These are phyloP conservation scores for Paxillus involutus DNA, from an alignment of 768 basidiomycete species.

Conservation along the genomic window DNA sequence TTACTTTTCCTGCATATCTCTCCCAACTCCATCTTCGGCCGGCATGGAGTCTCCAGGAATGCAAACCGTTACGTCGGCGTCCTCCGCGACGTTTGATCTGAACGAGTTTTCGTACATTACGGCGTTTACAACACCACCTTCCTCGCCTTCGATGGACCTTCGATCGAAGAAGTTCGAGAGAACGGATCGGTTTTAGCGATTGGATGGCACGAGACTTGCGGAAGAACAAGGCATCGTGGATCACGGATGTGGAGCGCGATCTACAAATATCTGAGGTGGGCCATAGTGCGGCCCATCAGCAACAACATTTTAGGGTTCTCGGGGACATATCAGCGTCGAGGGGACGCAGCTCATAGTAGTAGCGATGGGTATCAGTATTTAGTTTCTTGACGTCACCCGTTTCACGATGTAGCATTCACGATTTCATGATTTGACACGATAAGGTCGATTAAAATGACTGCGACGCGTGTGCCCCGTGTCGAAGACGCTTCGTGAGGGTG, in stretches of 20 bases:
- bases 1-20: conserved; percentile 11
- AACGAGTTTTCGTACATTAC: conserved; percentile 32
- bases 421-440: conserved; percentile 26
- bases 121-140: conserved; percentile 30
- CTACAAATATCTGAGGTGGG: conserved; percentile 12
- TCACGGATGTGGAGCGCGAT: background rate
- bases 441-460: conserved; percentile 13
- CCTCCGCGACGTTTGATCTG: conserved; percentile 20
- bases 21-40: conserved; percentile 1
- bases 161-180: conserved; percentile 9
- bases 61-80: conserved; percentile 10
- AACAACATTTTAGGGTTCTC: background rate
- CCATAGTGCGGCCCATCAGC: conserved; percentile 1
- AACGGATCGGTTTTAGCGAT: conserved; percentile 6
- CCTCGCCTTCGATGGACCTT: conserved; percentile 21
- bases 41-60: conserved; percentile 11
- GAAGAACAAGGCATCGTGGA: conserved; percentile 6
- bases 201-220: conserved; percentile 5
- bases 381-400: conserved; percentile 13
- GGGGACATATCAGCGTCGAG: background rate
- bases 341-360: background rate
- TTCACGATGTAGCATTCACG: conserved; percentile 7
- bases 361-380: conserved; percentile 10
- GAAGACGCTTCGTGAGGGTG: background rate
- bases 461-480: background rate